These are phyloP conservation scores for Penicillium simplicissimum DNA, from an alignment of 495 filamentous ascomycete genomes.

Conservation along the genomic window DNA sequence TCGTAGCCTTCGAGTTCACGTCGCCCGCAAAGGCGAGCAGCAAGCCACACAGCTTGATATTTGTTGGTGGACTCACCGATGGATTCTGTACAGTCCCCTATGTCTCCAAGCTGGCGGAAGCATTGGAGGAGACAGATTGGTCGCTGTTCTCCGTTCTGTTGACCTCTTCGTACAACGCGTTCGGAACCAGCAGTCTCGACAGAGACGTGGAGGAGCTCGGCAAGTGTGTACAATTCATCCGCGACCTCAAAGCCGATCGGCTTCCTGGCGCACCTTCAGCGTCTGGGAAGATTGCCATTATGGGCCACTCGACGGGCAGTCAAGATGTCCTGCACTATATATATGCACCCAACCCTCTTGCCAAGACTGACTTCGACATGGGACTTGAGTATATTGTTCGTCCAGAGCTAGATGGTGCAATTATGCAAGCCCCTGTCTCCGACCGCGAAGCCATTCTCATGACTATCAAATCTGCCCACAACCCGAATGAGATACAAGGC, in stretches of 20 bases:
- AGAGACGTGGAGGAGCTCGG: constrained; percentile 74
- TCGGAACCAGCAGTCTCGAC: constrained; percentile 66
- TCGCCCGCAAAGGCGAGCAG: constrained; percentile 27
- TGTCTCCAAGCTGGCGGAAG: constrained; percentile 50
- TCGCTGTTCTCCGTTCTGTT: constrained; percentile 62
- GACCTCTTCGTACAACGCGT: constrained; percentile 68
- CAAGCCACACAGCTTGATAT: constrained; percentile 70
- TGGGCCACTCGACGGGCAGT: constrained; percentile 88
- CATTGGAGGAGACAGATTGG: constrained; percentile 62
- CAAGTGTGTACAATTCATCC: constrained; percentile 70
- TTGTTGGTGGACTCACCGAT: constrained; percentile 83
- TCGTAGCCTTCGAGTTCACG: constrained; percentile 61
- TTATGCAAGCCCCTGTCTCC: constrained; percentile 79
- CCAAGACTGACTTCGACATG: constrained; percentile 24
- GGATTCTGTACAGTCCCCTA: constrained; percentile 71
- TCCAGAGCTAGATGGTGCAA: constrained; percentile 69
- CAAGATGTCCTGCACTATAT: constrained; percentile 86
- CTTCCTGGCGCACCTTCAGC: constrained; percentile 33
- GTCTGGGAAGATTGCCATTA: constrained; percentile 67
- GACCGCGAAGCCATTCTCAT: constrained; percentile 68
- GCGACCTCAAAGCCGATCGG: constrained; percentile 32
- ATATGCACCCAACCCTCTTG: constrained; percentile 35
- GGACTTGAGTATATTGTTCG: constrained; percentile 30
- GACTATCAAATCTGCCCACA: constrained; percentile 19
- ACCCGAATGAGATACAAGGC: constrained; percentile 32